phyloP scores from a whole-genome alignment of 805 yeast species.

The Suhomyces emberorum region DNA sequence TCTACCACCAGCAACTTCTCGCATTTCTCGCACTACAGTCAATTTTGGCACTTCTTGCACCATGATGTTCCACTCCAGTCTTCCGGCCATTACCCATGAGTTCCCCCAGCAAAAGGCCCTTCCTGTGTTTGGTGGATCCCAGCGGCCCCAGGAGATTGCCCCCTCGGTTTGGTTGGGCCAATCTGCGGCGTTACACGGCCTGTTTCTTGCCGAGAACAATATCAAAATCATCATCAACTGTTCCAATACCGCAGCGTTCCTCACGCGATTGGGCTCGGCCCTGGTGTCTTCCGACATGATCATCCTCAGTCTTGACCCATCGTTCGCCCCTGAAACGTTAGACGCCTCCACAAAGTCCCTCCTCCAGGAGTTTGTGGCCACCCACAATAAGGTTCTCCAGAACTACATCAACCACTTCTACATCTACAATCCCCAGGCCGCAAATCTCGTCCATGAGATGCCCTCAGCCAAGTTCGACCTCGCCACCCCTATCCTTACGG shows the following conservation, averaged over 20 bases:
- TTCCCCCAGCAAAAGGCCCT: background rate
- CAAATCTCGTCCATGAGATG: slow-evolving; percentile 26
- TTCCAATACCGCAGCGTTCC: slow-evolving; percentile 29
- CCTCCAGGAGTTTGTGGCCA: slow-evolving; percentile 22
- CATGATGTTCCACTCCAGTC: background rate
- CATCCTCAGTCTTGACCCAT: slow-evolving; percentile 36
- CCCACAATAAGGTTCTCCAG: slow-evolving; percentile 34
- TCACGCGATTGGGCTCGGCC: slow-evolving; percentile 20
- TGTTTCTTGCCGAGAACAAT: slow-evolving; percentile 14
- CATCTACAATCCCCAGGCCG: slow-evolving; percentile 27
- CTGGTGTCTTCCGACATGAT: slow-evolving; percentile 35
- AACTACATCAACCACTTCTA: slow-evolving; percentile 38
- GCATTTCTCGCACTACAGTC: too few species aligned
- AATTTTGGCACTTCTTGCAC: too few species aligned
- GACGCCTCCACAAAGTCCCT: slow-evolving; percentile 13
- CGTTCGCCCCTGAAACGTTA: slow-evolving; percentile 15
- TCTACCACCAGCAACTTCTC: too few species aligned
- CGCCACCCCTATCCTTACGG: slow-evolving; percentile 34
- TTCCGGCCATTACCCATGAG: background rate
- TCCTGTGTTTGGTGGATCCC: background rate
- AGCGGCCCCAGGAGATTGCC: slow-evolving; percentile 19
- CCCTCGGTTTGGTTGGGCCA: slow-evolving; percentile 31
- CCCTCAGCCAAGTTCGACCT: slow-evolving; percentile 25
- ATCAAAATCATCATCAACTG: slow-evolving; percentile 41
- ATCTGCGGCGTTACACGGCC: slow-evolving; percentile 9